These are phyloP conservation scores for Sphagnurus paluster DNA, from an alignment of 1,284 basidiomycete species.

Conservation along the genomic window DNA sequence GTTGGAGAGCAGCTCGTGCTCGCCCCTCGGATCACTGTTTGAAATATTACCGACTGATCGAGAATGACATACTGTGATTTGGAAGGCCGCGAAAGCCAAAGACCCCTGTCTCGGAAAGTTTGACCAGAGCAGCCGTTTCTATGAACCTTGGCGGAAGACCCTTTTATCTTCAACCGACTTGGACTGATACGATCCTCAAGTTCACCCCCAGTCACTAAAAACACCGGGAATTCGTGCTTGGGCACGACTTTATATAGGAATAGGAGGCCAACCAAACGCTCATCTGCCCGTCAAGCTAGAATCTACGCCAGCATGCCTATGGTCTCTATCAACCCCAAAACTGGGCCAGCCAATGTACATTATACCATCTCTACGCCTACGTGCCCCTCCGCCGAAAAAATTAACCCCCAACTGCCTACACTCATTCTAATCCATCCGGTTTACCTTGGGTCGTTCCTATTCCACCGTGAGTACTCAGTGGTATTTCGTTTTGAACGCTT, in stretches of 20 bases:
- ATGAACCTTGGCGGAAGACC: too few relatives aligned
- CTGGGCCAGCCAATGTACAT: slow-evolving; percentile 27
- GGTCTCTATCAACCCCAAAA: slow-evolving; percentile 27
- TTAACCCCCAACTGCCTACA: slow-evolving; percentile 31
- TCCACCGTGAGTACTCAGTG: slow-evolving; percentile 28
- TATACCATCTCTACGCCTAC: slow-evolving; percentile 37
- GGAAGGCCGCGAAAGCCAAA: too few relatives aligned
- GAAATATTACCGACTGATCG: too few relatives aligned
- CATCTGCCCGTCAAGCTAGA: background rate
- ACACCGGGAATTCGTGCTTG: background rate
- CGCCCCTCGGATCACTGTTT: too few relatives aligned
- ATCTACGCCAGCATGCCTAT: slow-evolving; percentile 26
- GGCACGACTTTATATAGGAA: background rate
- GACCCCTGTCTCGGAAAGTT: too few relatives aligned
- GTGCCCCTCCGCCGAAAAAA: slow-evolving; percentile 24
- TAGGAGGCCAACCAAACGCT: background rate
- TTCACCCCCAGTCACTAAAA: too few relatives aligned
- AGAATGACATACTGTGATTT: too few relatives aligned
- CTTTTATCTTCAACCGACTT: too few relatives aligned
- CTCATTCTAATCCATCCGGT: slow-evolving; percentile 35
- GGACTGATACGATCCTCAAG: too few relatives aligned
- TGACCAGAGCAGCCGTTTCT: too few relatives aligned
- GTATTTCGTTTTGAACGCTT: background rate
- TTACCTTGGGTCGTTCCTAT: slow-evolving; percentile 30
- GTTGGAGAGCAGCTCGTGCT: too few relatives aligned